Evolutionary conservation across 2,329 filamentous ascomycete species (phyloP), one percentile per base, ranked within the genome.

Genomic region (Aspergillus eucalypticola): DNA sequence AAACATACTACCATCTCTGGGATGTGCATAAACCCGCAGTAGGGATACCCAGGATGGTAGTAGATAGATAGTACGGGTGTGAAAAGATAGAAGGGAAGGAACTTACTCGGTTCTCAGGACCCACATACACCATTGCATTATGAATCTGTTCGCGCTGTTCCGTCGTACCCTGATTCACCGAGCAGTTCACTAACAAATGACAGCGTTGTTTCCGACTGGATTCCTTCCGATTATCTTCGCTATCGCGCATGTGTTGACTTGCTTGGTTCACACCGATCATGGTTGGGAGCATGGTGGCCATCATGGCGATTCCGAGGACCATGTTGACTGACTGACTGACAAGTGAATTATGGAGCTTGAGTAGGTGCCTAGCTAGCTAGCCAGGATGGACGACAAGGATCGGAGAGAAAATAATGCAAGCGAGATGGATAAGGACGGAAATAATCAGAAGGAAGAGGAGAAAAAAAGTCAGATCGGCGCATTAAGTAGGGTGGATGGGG

Each of bases 231-330:
- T 58, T 60, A 17, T 67, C 65, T 41, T 69, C 66, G 11, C 65
- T 60, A 32, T 70, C 62, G 5, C 67, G 62, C 19, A 58, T 65
- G 32, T 60, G 52, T 29, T 69, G 62, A 13, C 65, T 66, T 8
- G 66, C 66, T 56, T 70, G 63, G 54, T 70, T 70, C 8, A 70
- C 48, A 5, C 67, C 66, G 44, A 69, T 66, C 61, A 70, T 70
- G 21, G 67, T 69, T 35, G 68, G 68, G 41, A 69, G 21, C 67
- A 69, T 69, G 8, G 66, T 50, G 38, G 64, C 58, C 64, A 70
- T 67, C 64, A 68, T 67, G 60, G 65, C 50, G 59, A 68, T 50
- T 29, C 69, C 57, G 29, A 72, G 42, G 29, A 71, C 60, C 71
- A 73, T 67, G 38, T 60, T 54, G 25, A 27, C 25, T 27, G 25